These are phyloP conservation scores for Kodamaea alishanica DNA, from an alignment of 1,139 yeast species.

Conservation along the genomic window DNA sequence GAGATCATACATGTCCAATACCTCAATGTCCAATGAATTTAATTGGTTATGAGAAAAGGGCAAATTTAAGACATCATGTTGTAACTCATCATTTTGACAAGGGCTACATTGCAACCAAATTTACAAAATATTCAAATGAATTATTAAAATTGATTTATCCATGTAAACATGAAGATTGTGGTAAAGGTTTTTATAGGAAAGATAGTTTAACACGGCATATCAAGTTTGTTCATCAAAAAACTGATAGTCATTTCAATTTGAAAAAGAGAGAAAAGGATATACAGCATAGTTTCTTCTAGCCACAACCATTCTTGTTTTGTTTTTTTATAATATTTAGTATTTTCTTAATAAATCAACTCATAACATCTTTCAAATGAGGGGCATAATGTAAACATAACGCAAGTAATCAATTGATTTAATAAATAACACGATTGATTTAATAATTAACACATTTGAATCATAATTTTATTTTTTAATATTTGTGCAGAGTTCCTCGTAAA, in stretches of 20 bases:
- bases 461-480: no score
- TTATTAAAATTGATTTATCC: slow-evolving; percentile 12
- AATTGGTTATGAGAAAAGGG: slow-evolving; percentile 56
- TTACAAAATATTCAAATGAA: slow-evolving; percentile 6
- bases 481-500: no score
- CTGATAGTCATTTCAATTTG: slow-evolving; percentile 4
- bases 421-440: no score
- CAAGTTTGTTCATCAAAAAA: slow-evolving; percentile 48
- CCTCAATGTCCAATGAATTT: slow-evolving; percentile 58
- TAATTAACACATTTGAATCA: no score
- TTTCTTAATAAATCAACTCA: no score
- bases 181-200: slow-evolving; percentile 52
- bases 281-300: no score
- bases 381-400: no score
- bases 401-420: no score
- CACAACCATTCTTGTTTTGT: no score
- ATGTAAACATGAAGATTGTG: slow-evolving; percentile 36
- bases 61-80: slow-evolving; percentile 61
- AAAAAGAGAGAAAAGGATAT: slow-evolving; percentile 1
- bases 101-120: slow-evolving; percentile 19
- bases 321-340: no score
- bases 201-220: slow-evolving; percentile 56
- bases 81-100: slow-evolving; percentile 47
- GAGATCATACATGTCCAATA: slow-evolving; percentile 45
- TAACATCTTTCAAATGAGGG: no score